Evolutionary conservation across 768 basidiomycete genomes (phyloP).

Genomic region (Tylopilus rubrobrunneus): DNA sequence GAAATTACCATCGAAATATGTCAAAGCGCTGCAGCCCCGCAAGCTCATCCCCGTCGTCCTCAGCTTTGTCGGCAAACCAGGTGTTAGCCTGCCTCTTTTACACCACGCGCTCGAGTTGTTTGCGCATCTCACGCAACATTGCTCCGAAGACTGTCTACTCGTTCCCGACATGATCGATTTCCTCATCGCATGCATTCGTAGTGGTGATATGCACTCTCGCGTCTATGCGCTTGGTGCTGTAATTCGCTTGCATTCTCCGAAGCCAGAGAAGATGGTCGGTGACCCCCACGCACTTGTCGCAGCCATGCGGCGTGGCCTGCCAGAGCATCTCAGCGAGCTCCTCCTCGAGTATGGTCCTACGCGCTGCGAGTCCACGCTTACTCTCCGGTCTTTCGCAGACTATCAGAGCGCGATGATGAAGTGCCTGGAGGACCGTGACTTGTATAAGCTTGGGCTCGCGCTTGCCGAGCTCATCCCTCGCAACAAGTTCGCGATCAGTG

Average conservation of each 20-base stretch:
- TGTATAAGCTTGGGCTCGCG: conserved; percentile 47
- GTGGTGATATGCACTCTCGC: conserved; percentile 50
- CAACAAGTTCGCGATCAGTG: conserved; percentile 55
- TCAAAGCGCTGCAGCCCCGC: conserved; percentile 39
- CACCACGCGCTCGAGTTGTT: conserved; percentile 50
- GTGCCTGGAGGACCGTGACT: conserved; percentile 41
- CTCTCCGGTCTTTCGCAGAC: conserved; percentile 37
- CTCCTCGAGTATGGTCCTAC: conserved; percentile 45
- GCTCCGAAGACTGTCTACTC: conserved; percentile 38
- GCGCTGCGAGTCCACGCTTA: conserved; percentile 46
- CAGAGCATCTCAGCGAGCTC: conserved; percentile 41
- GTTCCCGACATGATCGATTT: conserved; percentile 43
- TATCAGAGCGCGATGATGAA: conserved; percentile 54
- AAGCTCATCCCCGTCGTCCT: conserved; percentile 41
- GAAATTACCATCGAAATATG: conserved; percentile 29
- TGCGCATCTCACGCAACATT: conserved; percentile 39
- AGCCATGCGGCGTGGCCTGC: conserved; percentile 42
- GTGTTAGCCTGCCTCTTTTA: conserved; percentile 37
- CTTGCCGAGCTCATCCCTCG: conserved; percentile 47
- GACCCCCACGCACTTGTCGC: conserved; percentile 47
- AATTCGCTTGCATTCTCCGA: conserved; percentile 43
- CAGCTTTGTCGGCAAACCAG: conserved; percentile 40
- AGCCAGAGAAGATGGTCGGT: conserved; percentile 37
- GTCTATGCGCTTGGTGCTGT: conserved; percentile 50
- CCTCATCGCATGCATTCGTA: conserved; percentile 53